Evolutionary conservation across 495 filamentous ascomycete genomes (phyloP), one percentile per base, ranked within the genome.

Genomic region (Penicillium waksmanii): DNA sequence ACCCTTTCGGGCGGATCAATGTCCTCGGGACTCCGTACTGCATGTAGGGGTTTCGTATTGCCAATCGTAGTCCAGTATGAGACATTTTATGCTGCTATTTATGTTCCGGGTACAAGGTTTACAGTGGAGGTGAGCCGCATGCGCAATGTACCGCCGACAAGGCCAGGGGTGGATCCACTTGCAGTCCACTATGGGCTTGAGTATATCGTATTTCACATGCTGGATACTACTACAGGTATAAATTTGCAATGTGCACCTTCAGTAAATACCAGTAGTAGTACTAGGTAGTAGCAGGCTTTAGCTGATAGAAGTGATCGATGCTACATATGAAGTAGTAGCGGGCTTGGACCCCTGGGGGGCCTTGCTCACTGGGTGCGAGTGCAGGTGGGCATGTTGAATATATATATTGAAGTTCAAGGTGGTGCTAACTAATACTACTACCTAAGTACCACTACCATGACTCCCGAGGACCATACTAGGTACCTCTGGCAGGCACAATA

Each of bases 101-200:
- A 62, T 57, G 61, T 68, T 48, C 44, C 51, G n/a, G 57, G 60
- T 70, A 70, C 68, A 51, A 57, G 27, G 25, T 55, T 64, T 40
- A 60, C 17, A 35, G 58, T 70, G 63, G 59, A 44, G 21, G 48
- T 57, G 18, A 61, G 53, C 58, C 53, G 66, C 66, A 66, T 70
- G 53, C 55, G 50, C 56, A 34, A 68, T 57, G 68, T 70, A 68
- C 61, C 60, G 4, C 23, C 23, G 23, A 61, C 57, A 58, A 53
- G 36, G 49, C 27, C 57, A 63, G 67, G 61, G 40, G 21, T 53
- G 57, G 62, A 55, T 53, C 63, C 63, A 56, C 58, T 65, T 61
- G 19, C 27, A 31, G 27, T 31, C 27, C 27, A 31, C 27, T 31
- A 31, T 31, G 27, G 27, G 8, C 27, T 38, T 38, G 4, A 13